phyloP scores from a whole-genome alignment of 768 basidiomycete genomes.

The Rhodotorula diobovata region DNA sequence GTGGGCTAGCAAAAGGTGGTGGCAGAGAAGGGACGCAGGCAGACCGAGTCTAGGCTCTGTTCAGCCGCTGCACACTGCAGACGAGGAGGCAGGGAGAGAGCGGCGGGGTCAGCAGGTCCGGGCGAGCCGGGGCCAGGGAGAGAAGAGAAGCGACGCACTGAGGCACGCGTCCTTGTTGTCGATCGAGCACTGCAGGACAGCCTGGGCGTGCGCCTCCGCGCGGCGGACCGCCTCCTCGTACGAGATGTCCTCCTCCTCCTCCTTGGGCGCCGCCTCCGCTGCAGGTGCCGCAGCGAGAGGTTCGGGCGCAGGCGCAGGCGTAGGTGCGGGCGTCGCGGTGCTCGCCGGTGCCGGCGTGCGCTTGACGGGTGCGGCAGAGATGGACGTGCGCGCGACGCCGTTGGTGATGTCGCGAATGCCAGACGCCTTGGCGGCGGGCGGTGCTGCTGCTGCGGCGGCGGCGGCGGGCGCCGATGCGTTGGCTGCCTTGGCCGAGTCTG shows the following conservation, averaged over 20 bases:
- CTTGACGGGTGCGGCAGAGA: slow-evolving; percentile 18
- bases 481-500: slow-evolving; percentile 46
- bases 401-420: slow-evolving; percentile 41
- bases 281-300: slow-evolving; percentile 53
- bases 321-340: slow-evolving; percentile 37
- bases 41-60: neutral
- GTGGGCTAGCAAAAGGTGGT: neutral
- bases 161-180: slow-evolving; percentile 92
- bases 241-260: slow-evolving; percentile 47
- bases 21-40: too few species aligned
- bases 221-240: slow-evolving; percentile 67
- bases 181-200: slow-evolving; percentile 72
- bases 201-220: slow-evolving; percentile 71
- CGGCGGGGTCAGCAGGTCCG: neutral
- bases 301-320: slow-evolving; percentile 41
- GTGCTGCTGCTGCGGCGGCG: neutral
- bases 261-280: slow-evolving; percentile 19
- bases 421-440: neutral
- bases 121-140: too few species aligned
- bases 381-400: slow-evolving; percentile 40
- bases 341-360: slow-evolving; percentile 9
- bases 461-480: slow-evolving; percentile 4
- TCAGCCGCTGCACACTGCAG: slow-evolving; percentile 14
- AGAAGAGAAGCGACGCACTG: slow-evolving; percentile 58
- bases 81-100: neutral